Base-by-base conservation (phyloP, 1,139 yeast species). In the Sugiyamaella paludigena region DNA sequence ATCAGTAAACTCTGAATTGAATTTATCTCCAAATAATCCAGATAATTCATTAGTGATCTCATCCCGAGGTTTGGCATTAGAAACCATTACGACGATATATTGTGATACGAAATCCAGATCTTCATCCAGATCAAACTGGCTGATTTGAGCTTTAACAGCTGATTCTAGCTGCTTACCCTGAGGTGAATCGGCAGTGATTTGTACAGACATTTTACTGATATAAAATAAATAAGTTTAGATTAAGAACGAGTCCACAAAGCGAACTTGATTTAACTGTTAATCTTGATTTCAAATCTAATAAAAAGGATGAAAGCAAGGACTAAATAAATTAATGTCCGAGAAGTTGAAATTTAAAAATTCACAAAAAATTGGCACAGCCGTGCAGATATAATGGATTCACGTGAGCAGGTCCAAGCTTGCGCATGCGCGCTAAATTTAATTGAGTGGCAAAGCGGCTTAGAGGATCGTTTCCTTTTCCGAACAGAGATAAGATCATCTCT, bases 71-170 rank as follows among this genome's bases (percentile, higher is more conserved):
- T 86, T 83, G 58, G 83, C 81, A 60, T 86, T 86, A 27, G 84
- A 81, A 51, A 87, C 81, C 70, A 87, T 74, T 50, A 86, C 77
- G 19, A 83, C 77, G 52, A 88, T 81, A 63, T 81, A 88, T 63
- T 88, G 95, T 12, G 96, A 87, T 36, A 86, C 84, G 63, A 84
- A 88, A 40, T 74, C 80, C 30, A 87, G 81, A 63, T 87, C 95
- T 53, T 85, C 95, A 24, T 57, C 59, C 2, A 58, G 43, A 7
- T 55, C 58, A 29, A 59, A 50, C 26, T 36, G 36, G 16, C 47
- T 42, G 12, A 61, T 43, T 7, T 50, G 51, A 11, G 52, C 47
- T 40, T 45, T 32, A 40, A 61, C 47, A 7, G 49, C 27, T 32
- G 31, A 38, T 24, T 52, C 56, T 10, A 61, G 54, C 40, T 40